Conservation (phyloP, 2,329 filamentous ascomycete genomes). For the Blastomyces parvus region DNA sequence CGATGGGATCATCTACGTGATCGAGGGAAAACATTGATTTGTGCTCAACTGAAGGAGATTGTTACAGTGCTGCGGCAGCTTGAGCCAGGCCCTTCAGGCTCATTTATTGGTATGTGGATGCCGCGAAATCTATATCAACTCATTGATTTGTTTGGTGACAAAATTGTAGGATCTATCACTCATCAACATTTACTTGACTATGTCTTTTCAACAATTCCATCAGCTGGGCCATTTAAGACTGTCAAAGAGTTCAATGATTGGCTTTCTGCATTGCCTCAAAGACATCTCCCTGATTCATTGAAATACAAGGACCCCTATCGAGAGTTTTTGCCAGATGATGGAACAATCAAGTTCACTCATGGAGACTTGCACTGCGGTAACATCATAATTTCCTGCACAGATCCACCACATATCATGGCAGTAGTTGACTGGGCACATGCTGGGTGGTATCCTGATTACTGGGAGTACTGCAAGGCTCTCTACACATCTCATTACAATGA, state of each 20-base stretch:
- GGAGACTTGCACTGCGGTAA: constrained; percentile 26
- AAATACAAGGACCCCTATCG: constrained; percentile 17
- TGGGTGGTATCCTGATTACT: constrained; percentile 29
- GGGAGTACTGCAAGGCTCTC: constrained; percentile 27
- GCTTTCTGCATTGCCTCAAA: constrained; percentile 21
- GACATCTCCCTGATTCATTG: constrained; percentile 10
- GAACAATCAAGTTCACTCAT: constrained; percentile 27
- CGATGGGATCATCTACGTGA: constrained; percentile 18
- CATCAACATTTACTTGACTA: constrained; percentile 16
- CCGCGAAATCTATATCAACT: background rate
- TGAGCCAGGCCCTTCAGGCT: constrained; percentile 17
- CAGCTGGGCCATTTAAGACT: constrained; percentile 18
- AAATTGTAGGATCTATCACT: constrained; percentile 17
- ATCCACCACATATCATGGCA: constrained; percentile 18
- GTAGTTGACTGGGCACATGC: constrained; percentile 26
- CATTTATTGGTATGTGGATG: constrained; percentile 19
- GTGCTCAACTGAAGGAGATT: constrained; percentile 17
- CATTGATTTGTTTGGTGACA: background rate
- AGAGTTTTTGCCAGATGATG: constrained; percentile 21
- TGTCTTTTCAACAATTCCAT: constrained; percentile 16
- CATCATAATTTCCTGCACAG: constrained; percentile 23
- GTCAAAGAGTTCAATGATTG: constrained; percentile 23
- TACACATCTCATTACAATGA: constrained; percentile 19
- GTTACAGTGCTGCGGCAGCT: constrained; percentile 16
- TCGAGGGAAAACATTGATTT: constrained; percentile 14